These are phyloP conservation scores for Metarhizium humberi DNA, from an alignment of 2,329 filamentous ascomycete species.

Conservation along the genomic window DNA sequence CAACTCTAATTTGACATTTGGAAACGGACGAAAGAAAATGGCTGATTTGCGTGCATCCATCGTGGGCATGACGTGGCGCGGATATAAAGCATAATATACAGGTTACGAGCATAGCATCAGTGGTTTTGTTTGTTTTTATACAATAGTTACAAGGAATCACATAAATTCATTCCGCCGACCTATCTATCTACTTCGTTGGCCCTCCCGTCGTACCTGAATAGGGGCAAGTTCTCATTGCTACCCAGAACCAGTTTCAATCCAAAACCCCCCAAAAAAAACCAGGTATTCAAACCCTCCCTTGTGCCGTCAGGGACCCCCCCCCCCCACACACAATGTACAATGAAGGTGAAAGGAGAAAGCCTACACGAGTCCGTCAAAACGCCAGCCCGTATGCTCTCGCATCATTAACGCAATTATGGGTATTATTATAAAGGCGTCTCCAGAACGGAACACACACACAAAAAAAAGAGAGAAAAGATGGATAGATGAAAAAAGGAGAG, in stretches of 20 bases:
- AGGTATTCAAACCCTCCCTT: background rate
- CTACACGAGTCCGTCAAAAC: background rate
- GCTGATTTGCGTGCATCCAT: no score
- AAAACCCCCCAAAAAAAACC: background rate
- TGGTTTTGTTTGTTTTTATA: background rate
- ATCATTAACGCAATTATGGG: background rate
- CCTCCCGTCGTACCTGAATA: no score
- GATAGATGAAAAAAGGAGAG: no score
- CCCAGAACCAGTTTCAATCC: background rate
- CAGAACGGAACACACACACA: no score
- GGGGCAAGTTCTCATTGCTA: background rate
- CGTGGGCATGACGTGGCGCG: no score
- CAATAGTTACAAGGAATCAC: background rate
- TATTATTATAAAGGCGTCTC: no score
- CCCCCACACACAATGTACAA: no score
- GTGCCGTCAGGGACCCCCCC: background rate
- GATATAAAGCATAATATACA: background rate
- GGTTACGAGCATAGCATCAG: background rate
- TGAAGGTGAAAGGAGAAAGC: background rate
- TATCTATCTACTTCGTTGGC: background rate
- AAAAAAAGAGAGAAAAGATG: no score
- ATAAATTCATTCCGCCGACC: background rate
- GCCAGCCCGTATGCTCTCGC: background rate
- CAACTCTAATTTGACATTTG: slow-evolving; percentile 18
- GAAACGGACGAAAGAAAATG: no score